Percentiles rank a stretch among this genome's conserved stretches.
Evolutionary conservation across 352 stramenopile species (phyloP).

Genomic region (Pythium utonaiense): DNA sequence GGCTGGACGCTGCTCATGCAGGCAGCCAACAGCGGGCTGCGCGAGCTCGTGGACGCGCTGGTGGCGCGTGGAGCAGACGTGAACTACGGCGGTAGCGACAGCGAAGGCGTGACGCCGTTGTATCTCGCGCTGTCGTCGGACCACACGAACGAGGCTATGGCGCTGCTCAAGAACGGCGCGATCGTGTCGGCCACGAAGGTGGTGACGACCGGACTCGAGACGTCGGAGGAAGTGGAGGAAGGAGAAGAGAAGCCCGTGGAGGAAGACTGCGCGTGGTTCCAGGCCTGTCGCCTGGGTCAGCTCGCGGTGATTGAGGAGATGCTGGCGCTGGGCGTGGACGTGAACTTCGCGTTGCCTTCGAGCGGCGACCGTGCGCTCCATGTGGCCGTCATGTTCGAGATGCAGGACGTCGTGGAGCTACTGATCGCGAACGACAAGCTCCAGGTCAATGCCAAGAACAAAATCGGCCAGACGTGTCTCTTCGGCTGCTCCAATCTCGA

Average conservation of each 20-base stretch:
- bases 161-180: constrained; percentile 67
- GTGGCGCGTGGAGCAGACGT: constrained; percentile 51
- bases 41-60: constrained; percentile 51
- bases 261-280: constrained; percentile 72
- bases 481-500: constrained; percentile 80
- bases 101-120: constrained; percentile 53
- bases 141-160: constrained; percentile 64
- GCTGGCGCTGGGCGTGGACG: constrained; percentile 56
- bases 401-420: constrained; percentile 74
- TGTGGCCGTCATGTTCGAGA: constrained; percentile 82
- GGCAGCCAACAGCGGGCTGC: constrained; percentile 69
- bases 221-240: constrained; percentile 13
- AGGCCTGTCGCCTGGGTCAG: constrained; percentile 70
- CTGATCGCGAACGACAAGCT: constrained; percentile 47
- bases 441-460: constrained; percentile 67
- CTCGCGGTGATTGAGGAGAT: constrained; percentile 74
- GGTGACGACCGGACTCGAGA: constrained; percentile 43
- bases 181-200: constrained; percentile 62
- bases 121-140: constrained; percentile 76
- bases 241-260: constrained; percentile 39
- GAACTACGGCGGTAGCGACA: constrained; percentile 46
- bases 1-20: constrained; percentile 87
- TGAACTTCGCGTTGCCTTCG: constrained; percentile 65
- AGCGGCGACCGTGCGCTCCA: constrained; percentile 72
- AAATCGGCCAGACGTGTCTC: constrained; percentile 68